phyloP scores from a whole-genome alignment of 1,139 yeast genomes.

The Suhomyces guaymorum region DNA sequence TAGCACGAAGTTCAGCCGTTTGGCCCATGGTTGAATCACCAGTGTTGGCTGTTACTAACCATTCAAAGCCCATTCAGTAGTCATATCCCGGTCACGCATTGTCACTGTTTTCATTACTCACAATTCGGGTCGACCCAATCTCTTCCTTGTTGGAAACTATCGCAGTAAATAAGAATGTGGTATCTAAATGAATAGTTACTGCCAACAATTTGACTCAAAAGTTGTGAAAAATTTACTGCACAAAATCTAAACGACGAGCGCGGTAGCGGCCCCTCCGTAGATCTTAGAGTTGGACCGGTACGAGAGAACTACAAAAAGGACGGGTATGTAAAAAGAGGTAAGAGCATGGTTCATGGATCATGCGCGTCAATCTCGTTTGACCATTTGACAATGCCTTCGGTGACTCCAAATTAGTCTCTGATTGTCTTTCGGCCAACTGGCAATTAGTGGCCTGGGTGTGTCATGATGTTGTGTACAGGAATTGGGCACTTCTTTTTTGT shows the following conservation, averaged over 20 bases:
- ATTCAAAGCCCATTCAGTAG: too few species aligned
- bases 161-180: slow-evolving; percentile 7
- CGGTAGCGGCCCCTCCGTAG: slow-evolving; percentile 1
- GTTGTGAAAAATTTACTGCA: slow-evolving; percentile 9
- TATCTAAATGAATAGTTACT: slow-evolving; percentile 3
- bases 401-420: not conserved
- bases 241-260: slow-evolving; percentile 12
- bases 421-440: too few species aligned
- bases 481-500: slow-evolving; percentile 6
- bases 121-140: slow-evolving; percentile 6
- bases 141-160: slow-evolving; percentile 6
- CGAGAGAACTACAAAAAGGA: not conserved
- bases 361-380: too few species aligned
- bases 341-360: too few species aligned
- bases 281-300: not conserved
- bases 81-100: too few species aligned
- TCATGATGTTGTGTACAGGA: slow-evolving; percentile 4
- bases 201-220: slow-evolving; percentile 12
- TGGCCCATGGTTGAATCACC: too few species aligned
- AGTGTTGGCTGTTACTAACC: too few species aligned
- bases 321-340: too few species aligned
- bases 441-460: too few species aligned
- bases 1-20: too few species aligned
- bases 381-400: not conserved
- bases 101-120: slow-evolving; percentile 6